Base-by-base conservation (phyloP, 176 grass and related monocot genomes). In the Juncus effusus region DNA sequence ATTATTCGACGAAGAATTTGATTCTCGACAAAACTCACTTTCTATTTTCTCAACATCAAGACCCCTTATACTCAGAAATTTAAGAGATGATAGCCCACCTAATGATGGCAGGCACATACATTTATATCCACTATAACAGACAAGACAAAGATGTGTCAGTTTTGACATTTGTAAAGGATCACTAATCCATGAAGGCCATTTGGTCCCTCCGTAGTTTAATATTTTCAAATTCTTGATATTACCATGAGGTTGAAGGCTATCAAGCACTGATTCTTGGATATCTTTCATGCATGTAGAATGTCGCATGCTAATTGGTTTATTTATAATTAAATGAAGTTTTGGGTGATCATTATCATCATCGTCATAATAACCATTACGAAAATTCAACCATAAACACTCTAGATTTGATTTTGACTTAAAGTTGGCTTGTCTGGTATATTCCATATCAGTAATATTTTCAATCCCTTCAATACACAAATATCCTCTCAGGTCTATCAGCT, bases 71-170 rank as follows among this genome's bases (percentile, higher is more conserved):
- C 36, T 8, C 0, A 64, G n/a, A 45, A 10, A 45, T 64, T 2
- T 64, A 2, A 64, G 62, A 47, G 2, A 15, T 64, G 10, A 8
- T 1, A 64, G 13, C 16, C 45, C 40, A 47, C 38, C 39, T 42
- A 64, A 64, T 19, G 40, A 9, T 15, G 62, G 62, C 19, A 64
- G 45, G n/a, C n/a, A n/a, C n/a, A n/a, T n/a, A n/a, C n/a, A n/a
- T n/a, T n/a, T n/a, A n/a, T 9, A 64, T 13, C 45, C 19, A 4
- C n/a, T 10, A 16, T 9, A 47, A 15, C 3, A 64, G 5, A 10
- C 12, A 45, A 64, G 38, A 64, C 7, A 42, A 44, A 64, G 3
- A 16, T 3, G 13, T 19, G 39, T 64, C 13, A 45, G 13, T 64
- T 47, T 47, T 1, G 39, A 15, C 10, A 64, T n/a, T n/a, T n/a